phyloP scores from a whole-genome alignment of 768 basidiomycete genomes.

The Melanogaster broomeanus region DNA sequence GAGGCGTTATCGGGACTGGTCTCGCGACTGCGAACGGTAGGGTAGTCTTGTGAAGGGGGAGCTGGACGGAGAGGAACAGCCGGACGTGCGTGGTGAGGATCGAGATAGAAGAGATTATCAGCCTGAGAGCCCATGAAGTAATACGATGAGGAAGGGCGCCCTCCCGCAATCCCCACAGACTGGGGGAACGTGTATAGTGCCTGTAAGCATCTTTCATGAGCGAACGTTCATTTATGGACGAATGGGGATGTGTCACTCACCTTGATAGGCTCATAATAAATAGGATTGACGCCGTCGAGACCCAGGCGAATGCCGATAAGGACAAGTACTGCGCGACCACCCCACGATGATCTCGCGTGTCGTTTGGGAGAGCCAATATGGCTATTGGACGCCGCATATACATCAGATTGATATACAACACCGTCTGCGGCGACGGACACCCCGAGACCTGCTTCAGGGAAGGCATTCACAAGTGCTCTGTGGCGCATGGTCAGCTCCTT shows the following conservation, averaged over 20 bases:
- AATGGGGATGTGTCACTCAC: conserved; percentile 33
- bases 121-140: conserved; percentile 96
- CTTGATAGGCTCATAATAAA: conserved; percentile 88
- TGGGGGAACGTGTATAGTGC: conserved; percentile 91
- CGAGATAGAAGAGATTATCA: conserved; percentile 82
- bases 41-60: conserved; percentile 32
- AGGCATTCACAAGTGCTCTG: conserved; percentile 76
- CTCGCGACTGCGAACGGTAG: conserved; percentile 24
- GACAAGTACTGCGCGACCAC: conserved; percentile 80
- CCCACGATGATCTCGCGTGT: conserved; percentile 57
- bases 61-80: conserved; percentile 69
- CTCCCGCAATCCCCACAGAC: conserved; percentile 95
- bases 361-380: conserved; percentile 31
- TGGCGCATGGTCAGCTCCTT: conserved; percentile 2
- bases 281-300: conserved; percentile 90
- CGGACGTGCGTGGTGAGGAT: conserved; percentile 78
- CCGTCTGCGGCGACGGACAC: conserved; percentile 85
- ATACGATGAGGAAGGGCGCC: conserved; percentile 94
- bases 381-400: conserved; percentile 70
- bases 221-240: not conserved
- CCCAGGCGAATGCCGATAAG: conserved; percentile 87
- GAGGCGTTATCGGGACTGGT: conserved; percentile 33
- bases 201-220: conserved; percentile 40
- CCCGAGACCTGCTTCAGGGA: conserved; percentile 77
- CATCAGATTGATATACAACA: conserved; percentile 81